Conservation (phyloP, 345 rosid species). For the Salix suchowensis region DNA sequence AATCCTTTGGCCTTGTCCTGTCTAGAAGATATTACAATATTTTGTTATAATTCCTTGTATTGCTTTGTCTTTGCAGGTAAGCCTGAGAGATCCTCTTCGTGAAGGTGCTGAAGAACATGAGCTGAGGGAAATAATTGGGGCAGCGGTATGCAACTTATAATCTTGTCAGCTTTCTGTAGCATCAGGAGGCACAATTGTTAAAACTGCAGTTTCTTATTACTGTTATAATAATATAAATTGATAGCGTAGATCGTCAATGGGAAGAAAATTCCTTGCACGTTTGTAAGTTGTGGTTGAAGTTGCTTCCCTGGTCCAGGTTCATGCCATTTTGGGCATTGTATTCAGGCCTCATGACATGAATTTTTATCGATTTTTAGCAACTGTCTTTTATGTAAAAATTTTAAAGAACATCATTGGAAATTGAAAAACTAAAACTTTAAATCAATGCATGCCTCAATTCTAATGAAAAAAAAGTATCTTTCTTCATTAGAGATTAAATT, state of each 20-base stretch:
- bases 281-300: neutral
- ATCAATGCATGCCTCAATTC: neutral
- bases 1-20: neutral
- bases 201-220: neutral
- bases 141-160: constrained; percentile 57
- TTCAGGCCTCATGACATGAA: neutral
- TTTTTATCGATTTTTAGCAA: neutral
- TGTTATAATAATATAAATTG: neutral
- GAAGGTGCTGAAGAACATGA: constrained; percentile 59
- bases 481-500: neutral
- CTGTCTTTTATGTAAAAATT: neutral
- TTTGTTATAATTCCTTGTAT: neutral
- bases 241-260: neutral
- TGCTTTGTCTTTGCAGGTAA: constrained; percentile 50
- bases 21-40: neutral
- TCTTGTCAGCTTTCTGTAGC: neutral
- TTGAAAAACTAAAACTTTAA: neutral
- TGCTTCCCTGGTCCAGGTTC: neutral
- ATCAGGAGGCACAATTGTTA: neutral
- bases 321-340: neutral
- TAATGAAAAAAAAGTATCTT: neutral
- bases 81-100: constrained; percentile 91
- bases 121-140: constrained; percentile 75
- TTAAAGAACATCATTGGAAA: neutral
- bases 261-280: neutral